Percentiles rank a stretch among this genome's conserved stretches.
These are phyloP conservation scores for maize (Zea mays) DNA, from an alignment of 176 grass and related monocot genomes.

Conservation along the genomic window Zm-B73-REFERENCE-NAM-5.0 NC_050097.1:213741501-213742000, in stretches of 20 bases:
- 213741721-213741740: not conserved
- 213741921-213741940: not conserved
- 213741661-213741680: too few species aligned
- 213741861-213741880: not conserved
- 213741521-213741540: slow-evolving; percentile 35
- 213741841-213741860: not conserved
- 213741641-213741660: not conserved
- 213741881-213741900: not conserved
- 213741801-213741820: too few species aligned
- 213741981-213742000: too few species aligned
- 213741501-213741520: not conserved
- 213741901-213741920: not conserved
- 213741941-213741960: not conserved
- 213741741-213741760: not conserved
- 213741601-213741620: not conserved
- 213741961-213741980: too few species aligned
- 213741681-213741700: too few species aligned
- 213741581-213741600: not conserved
- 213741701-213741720: too few species aligned
- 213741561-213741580: not conserved
- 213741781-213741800: not conserved
- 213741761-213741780: slow-evolving; percentile 17
- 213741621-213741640: not conserved
- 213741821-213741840: not conserved
- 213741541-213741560: not conserved